Evolutionary conservation across 202 grass and related monocot species (phyloP), one percentile per base, ranked within the genome.

Genomic region (Schoenoplectus triqueter): DNA sequence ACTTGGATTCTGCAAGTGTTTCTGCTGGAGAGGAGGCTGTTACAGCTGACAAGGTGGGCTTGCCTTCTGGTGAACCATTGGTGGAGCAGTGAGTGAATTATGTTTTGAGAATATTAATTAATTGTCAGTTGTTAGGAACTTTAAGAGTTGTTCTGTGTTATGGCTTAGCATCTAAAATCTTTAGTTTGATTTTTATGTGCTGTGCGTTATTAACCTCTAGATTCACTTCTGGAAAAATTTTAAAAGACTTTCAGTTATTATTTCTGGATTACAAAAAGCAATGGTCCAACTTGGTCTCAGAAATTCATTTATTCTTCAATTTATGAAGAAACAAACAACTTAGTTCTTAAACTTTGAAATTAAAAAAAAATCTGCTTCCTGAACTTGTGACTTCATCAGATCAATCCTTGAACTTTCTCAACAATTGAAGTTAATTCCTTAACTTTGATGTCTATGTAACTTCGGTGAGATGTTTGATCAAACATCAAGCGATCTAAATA

Each of bases 11-110:
- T 59, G 13, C 14, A 39, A 78, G 48, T 78, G 31, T 7, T 78
- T 10, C 54, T 60, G 55, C 39, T 42, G 74, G 48, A 78, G 74
- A 61, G 56, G 74, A 78, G 54, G 22, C 74, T 78, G 74, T 61
- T 78, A n/a, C 1, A 6, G 20, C 31, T 78, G 54, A 78, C 52
- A 60, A 78, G 54, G 54, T 42, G 13, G 54, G 9, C 31, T 31
- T n/a, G 7, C 74, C 74, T 42, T 57, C 73, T 78, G 51, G 57
- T 78, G 74, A 78, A 78, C 54, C 74, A 18, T 52, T 41, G 10
- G 22, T 60, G 6, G 74, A 78, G 22, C 39, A 5, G 54, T 78
- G 74, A 78, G 14, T 1, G 10, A 22, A 13, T 54, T 74, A 5
- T 60, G 59, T 78, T 18, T 61, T 61, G 39, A 41, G 20, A 44